Conservation (phyloP, 1,139 yeast genomes). For the Saccharomyces hybrid region DNA sequence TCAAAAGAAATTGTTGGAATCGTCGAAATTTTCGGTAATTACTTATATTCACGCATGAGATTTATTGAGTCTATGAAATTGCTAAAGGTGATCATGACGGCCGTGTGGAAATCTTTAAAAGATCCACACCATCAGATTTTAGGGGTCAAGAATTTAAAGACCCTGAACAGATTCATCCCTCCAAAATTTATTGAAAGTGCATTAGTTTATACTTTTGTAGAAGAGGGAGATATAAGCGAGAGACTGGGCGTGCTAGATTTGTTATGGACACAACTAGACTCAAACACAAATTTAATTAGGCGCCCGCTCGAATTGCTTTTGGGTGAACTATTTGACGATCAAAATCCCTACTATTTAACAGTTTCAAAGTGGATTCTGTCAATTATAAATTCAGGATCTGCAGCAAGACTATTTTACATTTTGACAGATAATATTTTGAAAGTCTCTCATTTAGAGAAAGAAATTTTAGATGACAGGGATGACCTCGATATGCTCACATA, state of each 20-base stretch:
- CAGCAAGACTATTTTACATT: constrained; percentile 53
- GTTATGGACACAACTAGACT: constrained; percentile 55
- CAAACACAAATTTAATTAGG: constrained; percentile 40
- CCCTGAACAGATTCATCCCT: constrained; percentile 20
- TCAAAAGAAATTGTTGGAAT: constrained; percentile 38
- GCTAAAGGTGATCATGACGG: constrained; percentile 25
- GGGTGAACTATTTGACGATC: constrained; percentile 48
- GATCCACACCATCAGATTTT: constrained; percentile 32
- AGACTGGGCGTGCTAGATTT: constrained; percentile 45
- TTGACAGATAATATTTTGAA: constrained; percentile 24
- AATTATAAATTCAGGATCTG: constrained; percentile 46
- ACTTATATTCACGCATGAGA: constrained; percentile 17
- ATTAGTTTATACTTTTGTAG: constrained; percentile 41
- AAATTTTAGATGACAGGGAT: constrained; percentile 34
- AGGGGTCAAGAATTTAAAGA: constrained; percentile 22
- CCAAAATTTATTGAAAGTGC: constrained; percentile 53
- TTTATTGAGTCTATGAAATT: constrained; percentile 21
- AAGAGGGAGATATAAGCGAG: constrained; percentile 34
- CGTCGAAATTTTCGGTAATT: constrained; percentile 38
- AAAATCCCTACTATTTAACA: constrained; percentile 39
- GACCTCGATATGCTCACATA: constrained; percentile 58
- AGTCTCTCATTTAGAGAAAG: constrained; percentile 21
- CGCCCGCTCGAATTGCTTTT: constrained; percentile 63
- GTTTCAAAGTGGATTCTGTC: constrained; percentile 51
- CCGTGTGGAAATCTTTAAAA: constrained; percentile 38